Base-by-base conservation (phyloP, 176 grass and related monocot genomes). In the Zea luxurians region DNA sequence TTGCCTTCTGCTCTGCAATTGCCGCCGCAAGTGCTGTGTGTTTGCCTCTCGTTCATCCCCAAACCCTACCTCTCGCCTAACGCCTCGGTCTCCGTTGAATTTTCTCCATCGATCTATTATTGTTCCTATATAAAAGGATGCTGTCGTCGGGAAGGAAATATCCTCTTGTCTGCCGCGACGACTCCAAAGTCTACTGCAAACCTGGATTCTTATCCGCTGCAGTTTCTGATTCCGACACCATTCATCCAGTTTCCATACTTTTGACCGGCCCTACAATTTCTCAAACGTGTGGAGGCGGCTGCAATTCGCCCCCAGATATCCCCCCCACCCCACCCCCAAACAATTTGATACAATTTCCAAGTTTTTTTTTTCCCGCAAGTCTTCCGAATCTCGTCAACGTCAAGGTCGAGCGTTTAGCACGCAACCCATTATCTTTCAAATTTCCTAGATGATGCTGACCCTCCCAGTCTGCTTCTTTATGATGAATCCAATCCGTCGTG, bases 161-260 rank as follows among this genome's bases (percentile, higher is more conserved):
- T 27, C 27, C 27, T 27, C 27, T 27, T 27, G 27, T 27, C 27
- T 27, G 27, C 27, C 27, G 72, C 78, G 70, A 81, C 21, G 71
- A 74, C 71, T 62, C 54, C 37, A 36, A 6, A 62, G 45, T 47
- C 64, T 21, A 21, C 10, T 17, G 55, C 7, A 1, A 3, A 5
- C 13, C 52, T 47, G 12, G 6, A 69, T 86, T 78, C 44, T 64
- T 70, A 86, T 76, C 84, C 20, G 20, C 78, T 63, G 54, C 64
- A 70, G 37, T 62, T 68, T 16, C 10, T 79, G 36, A 46, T 70
- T 34, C 52, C 3, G 53, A 78, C 10, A n/a, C 48, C 6, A 74
- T 47, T 45, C 47, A 66, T n/a, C 52, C 17, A 42, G 41, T 42
- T 42, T 42, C 41, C 41, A 54, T 17, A 15, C 52, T 8, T 58